Evolutionary conservation across 371 early-diverging fungal species (phyloP).

Genomic region (Mortierella sp.): DNA sequence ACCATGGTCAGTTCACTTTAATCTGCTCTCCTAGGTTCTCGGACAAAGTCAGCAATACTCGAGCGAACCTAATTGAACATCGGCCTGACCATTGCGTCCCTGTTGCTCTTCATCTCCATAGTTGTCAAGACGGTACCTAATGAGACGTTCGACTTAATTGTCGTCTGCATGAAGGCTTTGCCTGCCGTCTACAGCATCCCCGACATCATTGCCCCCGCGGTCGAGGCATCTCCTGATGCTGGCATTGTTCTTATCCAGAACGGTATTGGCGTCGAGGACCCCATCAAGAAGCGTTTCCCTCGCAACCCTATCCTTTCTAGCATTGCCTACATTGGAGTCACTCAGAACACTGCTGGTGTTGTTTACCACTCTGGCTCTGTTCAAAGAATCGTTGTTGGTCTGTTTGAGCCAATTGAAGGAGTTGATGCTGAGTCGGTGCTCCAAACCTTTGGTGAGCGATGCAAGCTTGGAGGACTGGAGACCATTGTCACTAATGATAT

Average conservation of each 20-base stretch:
- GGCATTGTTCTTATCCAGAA: conserved; percentile 88
- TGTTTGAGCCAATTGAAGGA: conserved; percentile 52
- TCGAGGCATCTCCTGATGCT: conserved; percentile 66
- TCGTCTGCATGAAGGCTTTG: conserved; percentile 84
- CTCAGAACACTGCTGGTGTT: conserved; percentile 72
- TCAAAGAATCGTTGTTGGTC: conserved; percentile 58
- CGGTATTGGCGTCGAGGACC: conserved; percentile 86
- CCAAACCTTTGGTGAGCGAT: conserved; percentile 26
- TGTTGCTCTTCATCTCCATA: not conserved
- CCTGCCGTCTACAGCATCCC: conserved; percentile 75
- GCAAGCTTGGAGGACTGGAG: conserved; percentile 66
- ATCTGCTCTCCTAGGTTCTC: not conserved
- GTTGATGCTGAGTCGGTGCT: conserved; percentile 26
- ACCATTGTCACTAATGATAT: conserved; percentile 69
- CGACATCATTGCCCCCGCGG: conserved; percentile 74
- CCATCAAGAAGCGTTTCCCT: conserved; percentile 73
- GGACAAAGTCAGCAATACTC: not conserved
- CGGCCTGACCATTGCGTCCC: not conserved
- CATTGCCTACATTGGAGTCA: conserved; percentile 82
- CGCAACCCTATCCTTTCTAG: conserved; percentile 77
- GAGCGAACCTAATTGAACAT: not conserved
- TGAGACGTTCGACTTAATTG: conserved; percentile 75
- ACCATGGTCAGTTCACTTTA: conserved; percentile 59
- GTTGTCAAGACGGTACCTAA: conserved; percentile 71
- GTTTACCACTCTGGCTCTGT: conserved; percentile 63